Percentiles rank a stretch among this genome's conserved stretches.
These are phyloP conservation scores for Candida hungchunana DNA, from an alignment of 805 yeast genomes.

Conservation along the genomic window DNA sequence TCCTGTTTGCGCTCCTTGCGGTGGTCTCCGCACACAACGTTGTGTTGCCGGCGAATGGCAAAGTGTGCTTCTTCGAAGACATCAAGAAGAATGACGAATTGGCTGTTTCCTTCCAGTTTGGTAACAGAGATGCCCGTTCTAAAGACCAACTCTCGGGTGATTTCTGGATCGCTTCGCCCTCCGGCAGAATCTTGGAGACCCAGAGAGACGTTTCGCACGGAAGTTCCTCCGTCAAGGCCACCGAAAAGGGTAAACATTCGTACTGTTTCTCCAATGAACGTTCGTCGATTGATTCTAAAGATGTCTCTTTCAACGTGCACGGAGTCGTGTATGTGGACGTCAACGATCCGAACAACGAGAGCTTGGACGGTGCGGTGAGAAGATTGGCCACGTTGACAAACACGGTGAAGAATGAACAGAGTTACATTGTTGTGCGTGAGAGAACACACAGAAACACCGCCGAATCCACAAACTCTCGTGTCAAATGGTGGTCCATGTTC, in stretches of 20 bases:
- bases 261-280: slow-evolving; percentile 93
- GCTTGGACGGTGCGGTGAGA: slow-evolving; percentile 80
- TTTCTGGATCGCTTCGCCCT: slow-evolving; percentile 38
- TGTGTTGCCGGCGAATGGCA: slow-evolving; percentile 75
- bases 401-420: slow-evolving; percentile 87
- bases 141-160: slow-evolving; percentile 64
- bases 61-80: slow-evolving; percentile 83
- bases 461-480: slow-evolving; percentile 93
- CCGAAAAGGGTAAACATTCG: slow-evolving; percentile 65
- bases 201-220: slow-evolving; percentile 70
- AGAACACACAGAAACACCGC: slow-evolving; percentile 98
- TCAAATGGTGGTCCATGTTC: slow-evolving; percentile 96
- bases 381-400: slow-evolving; percentile 69
- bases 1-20: no score
- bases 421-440: slow-evolving; percentile 91
- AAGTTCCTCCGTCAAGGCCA: slow-evolving; percentile 64
- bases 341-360: slow-evolving; percentile 69
- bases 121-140: slow-evolving; percentile 76
- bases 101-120: slow-evolving; percentile 88
- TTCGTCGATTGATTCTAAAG: slow-evolving; percentile 68
- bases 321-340: slow-evolving; percentile 85
- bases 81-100: slow-evolving; percentile 81
- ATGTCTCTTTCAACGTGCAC: slow-evolving; percentile 91
- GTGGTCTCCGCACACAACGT: slow-evolving; percentile 66
- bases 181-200: slow-evolving; percentile 46